A percentile compares a stretch with the other conserved stretches of the same genome.
phyloP scores from a whole-genome alignment of 192 early-diverging fungal species.

The Funneliformis mosseae region DNA sequence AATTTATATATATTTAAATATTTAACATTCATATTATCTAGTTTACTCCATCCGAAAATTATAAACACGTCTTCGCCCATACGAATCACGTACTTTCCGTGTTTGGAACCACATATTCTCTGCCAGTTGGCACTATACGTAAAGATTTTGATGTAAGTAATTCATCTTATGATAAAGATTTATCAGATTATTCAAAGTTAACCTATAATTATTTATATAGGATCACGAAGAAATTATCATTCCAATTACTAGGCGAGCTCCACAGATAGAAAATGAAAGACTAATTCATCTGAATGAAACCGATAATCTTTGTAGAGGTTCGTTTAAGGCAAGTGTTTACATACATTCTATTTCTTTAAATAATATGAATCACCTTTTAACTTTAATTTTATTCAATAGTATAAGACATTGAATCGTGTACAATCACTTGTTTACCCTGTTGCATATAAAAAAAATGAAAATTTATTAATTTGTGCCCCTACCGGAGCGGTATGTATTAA shows the following conservation, averaged over 20 bases:
- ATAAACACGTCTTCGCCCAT: constrained; percentile 75
- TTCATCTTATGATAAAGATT: not conserved
- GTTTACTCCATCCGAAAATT: constrained; percentile 54
- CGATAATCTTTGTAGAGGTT: constrained; percentile 73
- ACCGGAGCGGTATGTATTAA: constrained; percentile 81
- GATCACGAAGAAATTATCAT: constrained; percentile 93
- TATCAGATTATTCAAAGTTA: not conserved
- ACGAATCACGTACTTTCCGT: constrained; percentile 73
- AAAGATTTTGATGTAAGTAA: constrained; percentile 60
- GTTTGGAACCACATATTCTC: constrained; percentile 76
- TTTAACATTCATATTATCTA: constrained; percentile 29
- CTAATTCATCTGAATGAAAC: constrained; percentile 67
- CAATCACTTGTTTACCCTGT: constrained; percentile 95
- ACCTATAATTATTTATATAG: constrained; percentile 38
- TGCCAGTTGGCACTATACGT: constrained; percentile 76
- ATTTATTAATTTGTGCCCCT: constrained; percentile 97
- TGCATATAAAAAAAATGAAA: constrained; percentile 95
- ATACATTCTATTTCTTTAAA: not conserved
- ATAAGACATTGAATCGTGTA: constrained; percentile 88
- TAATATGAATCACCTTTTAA: not conserved
- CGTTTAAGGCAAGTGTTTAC: constrained; percentile 61
- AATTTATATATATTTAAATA: not conserved
- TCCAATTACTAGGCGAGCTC: constrained; percentile 73
- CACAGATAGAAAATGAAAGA: constrained; percentile 64
- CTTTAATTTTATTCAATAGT: constrained; percentile 36